phyloP scores from a whole-genome alignment of 2,329 filamentous ascomycete genomes.

The Pezizomycotina sp. region DNA sequence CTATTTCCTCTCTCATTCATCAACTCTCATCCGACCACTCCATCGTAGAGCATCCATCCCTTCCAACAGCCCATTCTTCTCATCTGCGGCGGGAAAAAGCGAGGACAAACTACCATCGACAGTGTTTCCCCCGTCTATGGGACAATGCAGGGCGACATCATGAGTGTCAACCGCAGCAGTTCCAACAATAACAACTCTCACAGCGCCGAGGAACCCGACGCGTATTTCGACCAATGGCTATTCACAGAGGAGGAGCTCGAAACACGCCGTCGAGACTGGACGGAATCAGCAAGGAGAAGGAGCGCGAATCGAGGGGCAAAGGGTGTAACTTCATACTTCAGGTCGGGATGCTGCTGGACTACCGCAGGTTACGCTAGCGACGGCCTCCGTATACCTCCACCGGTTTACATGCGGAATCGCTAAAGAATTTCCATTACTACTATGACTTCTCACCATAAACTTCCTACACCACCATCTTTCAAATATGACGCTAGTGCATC shows the following conservation, averaged over 20 bases:
- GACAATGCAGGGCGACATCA: too few relatives aligned
- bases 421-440: constrained; percentile 36
- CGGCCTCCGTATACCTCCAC: constrained; percentile 87
- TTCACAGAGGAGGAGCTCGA: constrained; percentile 68
- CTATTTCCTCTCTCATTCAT: too few relatives aligned
- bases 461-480: background rate
- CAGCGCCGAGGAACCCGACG: too few relatives aligned
- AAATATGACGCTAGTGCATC: background rate
- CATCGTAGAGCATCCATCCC: too few relatives aligned
- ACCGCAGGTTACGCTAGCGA: constrained; percentile 79
- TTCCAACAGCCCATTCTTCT: too few relatives aligned
- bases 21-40: too few relatives aligned
- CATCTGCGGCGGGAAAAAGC: too few relatives aligned
- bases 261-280: constrained; percentile 73
- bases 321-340: constrained; percentile 95
- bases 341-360: constrained; percentile 83
- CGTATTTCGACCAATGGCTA: constrained; percentile 58
- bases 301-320: constrained; percentile 67
- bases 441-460: constrained; percentile 16
- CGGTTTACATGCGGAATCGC: constrained; percentile 70
- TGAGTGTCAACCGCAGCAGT: too few relatives aligned
- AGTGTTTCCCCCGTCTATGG: too few relatives aligned
- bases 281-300: constrained; percentile 59
- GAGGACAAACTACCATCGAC: too few relatives aligned
- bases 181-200: too few relatives aligned